Evolutionary conservation across 345 rosid genomes (phyloP).

Genomic region (Cardamine occulta): DNA sequence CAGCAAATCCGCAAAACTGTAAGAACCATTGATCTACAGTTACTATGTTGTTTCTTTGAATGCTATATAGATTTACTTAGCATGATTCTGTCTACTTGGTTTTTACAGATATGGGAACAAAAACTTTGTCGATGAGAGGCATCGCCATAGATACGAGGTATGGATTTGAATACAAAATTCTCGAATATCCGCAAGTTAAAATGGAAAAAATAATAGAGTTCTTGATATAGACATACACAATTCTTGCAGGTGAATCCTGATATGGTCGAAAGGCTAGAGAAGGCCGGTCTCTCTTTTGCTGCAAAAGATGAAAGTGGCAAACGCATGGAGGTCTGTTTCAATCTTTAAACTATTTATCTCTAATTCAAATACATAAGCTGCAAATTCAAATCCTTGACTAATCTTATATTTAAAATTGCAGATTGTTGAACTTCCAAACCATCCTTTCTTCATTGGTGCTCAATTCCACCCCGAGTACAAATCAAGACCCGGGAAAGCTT

Average conservation of each 20-base stretch:
- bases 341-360: slow-evolving; percentile 1
- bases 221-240: slow-evolving; percentile 13
- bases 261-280: slow-evolving; percentile 73
- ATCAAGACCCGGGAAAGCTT: slow-evolving; percentile 92
- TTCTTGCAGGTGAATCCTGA: slow-evolving; percentile 81
- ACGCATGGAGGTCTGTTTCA: slow-evolving; percentile 82
- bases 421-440: slow-evolving; percentile 68
- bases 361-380: slow-evolving; percentile 8
- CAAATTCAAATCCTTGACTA: slow-evolving; percentile 6
- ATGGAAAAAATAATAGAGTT: background rate
- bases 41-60: background rate
- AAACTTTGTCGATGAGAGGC: slow-evolving; percentile 79
- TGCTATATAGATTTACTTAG: slow-evolving; percentile 3
- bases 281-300: slow-evolving; percentile 79
- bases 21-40: slow-evolving; percentile 41
- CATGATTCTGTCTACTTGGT: background rate
- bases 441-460: slow-evolving; percentile 76
- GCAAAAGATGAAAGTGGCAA: slow-evolving; percentile 88
- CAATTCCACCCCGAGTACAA: slow-evolving; percentile 98
- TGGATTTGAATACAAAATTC: slow-evolving; percentile 1
- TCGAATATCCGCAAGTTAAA: background rate
- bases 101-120: slow-evolving; percentile 69
- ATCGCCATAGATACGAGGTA: slow-evolving; percentile 99
- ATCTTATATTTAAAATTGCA: slow-evolving; percentile 34
- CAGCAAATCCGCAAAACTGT: slow-evolving; percentile 82